Evolutionary conservation across 108 stramenopile genomes (phyloP).

Genomic region (Cylindrotheca closterium): DNA sequence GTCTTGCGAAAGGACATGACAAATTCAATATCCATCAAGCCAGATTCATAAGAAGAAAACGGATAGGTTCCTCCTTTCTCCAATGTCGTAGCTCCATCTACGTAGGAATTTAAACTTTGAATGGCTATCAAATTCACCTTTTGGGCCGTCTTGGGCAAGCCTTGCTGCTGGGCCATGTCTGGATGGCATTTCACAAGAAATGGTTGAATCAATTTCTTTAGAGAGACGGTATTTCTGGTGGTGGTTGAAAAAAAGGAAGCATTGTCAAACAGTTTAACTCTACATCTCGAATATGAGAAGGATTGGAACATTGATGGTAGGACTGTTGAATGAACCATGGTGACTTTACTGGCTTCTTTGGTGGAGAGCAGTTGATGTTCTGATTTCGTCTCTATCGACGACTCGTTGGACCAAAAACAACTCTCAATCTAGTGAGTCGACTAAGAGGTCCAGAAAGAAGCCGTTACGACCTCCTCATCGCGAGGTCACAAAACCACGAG

Average conservation of each 20-base stretch:
- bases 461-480: too few species aligned
- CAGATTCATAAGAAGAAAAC: constrained; percentile 12
- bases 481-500: too few species aligned
- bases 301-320: too few species aligned
- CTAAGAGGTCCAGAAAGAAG: too few species aligned
- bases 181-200: constrained; percentile 84
- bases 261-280: background rate
- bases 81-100: constrained; percentile 49
- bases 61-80: constrained; percentile 22
- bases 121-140: constrained; percentile 69
- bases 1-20: constrained; percentile 30
- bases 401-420: too few species aligned
- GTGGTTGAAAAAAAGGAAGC: background rate
- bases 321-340: too few species aligned
- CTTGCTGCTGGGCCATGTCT: constrained; percentile 49
- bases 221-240: constrained; percentile 1
- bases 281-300: too few species aligned
- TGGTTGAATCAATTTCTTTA: constrained; percentile 68
- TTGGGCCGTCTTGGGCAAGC: constrained; percentile 38
- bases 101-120: constrained; percentile 74
- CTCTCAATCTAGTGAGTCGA: too few species aligned
- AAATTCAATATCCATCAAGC: constrained; percentile 41
- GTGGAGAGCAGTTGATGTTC: too few species aligned
- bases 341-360: too few species aligned
- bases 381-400: too few species aligned